These are phyloP conservation scores for Barnettozyma botsteinii DNA, from an alignment of 805 yeast species.

Conservation along the genomic window DNA sequence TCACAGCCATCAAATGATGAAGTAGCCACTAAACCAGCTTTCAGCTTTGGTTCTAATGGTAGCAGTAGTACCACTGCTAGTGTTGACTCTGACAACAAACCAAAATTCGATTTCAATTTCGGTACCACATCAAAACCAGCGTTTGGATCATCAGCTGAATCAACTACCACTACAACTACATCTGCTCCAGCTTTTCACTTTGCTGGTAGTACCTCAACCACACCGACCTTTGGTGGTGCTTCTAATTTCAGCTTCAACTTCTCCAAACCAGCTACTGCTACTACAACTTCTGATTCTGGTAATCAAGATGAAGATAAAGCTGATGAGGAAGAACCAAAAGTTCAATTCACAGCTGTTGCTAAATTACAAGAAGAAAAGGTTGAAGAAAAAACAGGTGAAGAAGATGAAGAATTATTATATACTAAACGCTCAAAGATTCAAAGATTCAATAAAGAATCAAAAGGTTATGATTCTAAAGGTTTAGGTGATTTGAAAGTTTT, in stretches of 20 bases:
- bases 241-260: constrained; percentile 16
- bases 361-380: constrained; percentile 42
- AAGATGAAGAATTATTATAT: constrained; percentile 59
- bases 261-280: constrained; percentile 16
- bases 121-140: constrained; percentile 11
- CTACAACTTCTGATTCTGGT: constrained; percentile 4
- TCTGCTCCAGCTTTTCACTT: constrained; percentile 24
- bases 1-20: constrained; percentile 18
- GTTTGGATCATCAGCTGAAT: neutral
- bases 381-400: constrained; percentile 75
- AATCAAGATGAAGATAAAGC: constrained; percentile 26
- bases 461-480: constrained; percentile 58
- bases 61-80: neutral
- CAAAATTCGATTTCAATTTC: neutral
- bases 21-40: constrained; percentile 18
- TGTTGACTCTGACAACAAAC: neutral
- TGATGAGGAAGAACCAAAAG: constrained; percentile 42
- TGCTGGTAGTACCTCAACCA: constrained; percentile 14
- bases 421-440: constrained; percentile 69
- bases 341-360: constrained; percentile 40
- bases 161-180: constrained; percentile 7
- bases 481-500: constrained; percentile 78
- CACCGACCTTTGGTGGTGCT: constrained; percentile 30
- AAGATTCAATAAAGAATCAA: constrained; percentile 48
- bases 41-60: constrained; percentile 31